Evolutionary conservation across 108 stramenopile species (phyloP), one percentile per base, ranked within the genome.

Genomic region (Cyclotella sp.): DNA sequence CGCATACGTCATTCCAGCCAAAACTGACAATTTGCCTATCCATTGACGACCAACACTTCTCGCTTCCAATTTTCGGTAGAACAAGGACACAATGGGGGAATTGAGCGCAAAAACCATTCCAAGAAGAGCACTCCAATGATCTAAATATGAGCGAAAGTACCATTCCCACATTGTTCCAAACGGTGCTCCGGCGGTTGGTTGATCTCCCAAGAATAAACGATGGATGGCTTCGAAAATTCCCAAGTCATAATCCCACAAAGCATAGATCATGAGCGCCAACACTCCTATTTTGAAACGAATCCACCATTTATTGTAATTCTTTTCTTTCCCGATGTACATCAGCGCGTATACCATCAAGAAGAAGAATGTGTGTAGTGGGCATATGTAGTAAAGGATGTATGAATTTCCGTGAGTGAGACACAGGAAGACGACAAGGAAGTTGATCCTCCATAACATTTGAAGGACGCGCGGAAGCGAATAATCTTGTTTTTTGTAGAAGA

Each of bases 381-480:
- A 98, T 65, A 98, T 98, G 78, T 98, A 98, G 82, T 99, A 99
- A 1, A 99, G 93, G 76, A 99, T 96, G 82, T 96, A 99, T 51
- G 92, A 90, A 47, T 97, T 99, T 51, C 92, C 94, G 76, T 95
- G 95, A 9, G 91, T 89, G 62, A 96, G 70, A 73, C 95, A 97
- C 40, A 98, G 83, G 52, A 97, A 94, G 42, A 95, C 34, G 64
- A 97, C 98, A 51, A 97, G 83, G 75, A 98, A 99, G 80, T 99
- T 99, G 57, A 99, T 83, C 44, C 98, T 80, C 97, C 97, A 99
- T 9, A 99, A 78, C 97, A 98, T 99, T 79, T 98, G 98, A 0
- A 98, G 64, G 19, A 99, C 80, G 26, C 98, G 94, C 29, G 97
- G 90, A 4, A 88, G 44, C 2, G 94, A 89, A 70, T 92, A 99